phyloP scores from a whole-genome alignment of 805 yeast genomes.

The Tetrapisispora taiwanensis region DNA sequence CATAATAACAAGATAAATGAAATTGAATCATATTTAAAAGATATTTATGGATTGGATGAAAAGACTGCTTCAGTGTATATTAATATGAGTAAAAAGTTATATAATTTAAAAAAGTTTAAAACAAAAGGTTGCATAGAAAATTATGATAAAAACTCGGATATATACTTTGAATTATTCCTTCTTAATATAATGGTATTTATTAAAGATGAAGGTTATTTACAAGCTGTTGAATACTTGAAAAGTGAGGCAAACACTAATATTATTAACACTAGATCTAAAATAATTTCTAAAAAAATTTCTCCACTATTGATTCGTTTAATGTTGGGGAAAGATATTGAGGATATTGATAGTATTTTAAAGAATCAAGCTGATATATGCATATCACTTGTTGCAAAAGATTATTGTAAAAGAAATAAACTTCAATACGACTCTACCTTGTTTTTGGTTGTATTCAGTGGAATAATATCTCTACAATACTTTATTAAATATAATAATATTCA shows the following conservation, averaged over 20 bases:
- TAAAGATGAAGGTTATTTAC: conserved; percentile 12
- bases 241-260: neutral
- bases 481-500: conserved; percentile 36
- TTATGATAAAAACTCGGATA: conserved; percentile 28
- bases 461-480: conserved; percentile 43
- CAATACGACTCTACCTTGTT: conserved; percentile 46
- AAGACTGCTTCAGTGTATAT: conserved; percentile 31
- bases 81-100: conserved; percentile 35
- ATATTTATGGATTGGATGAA: conserved; percentile 22
- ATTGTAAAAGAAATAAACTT: conserved; percentile 39
- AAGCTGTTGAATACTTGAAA: conserved; percentile 37
- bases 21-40: conserved; percentile 24
- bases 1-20: conserved; percentile 23
- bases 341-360: conserved; percentile 18
- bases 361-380: conserved; percentile 17
- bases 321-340: conserved; percentile 11
- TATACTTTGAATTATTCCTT: conserved; percentile 20
- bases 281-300: conserved; percentile 14
- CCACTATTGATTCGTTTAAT: conserved; percentile 34
- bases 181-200: conserved; percentile 28
- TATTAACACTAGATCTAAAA: neutral
- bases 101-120: conserved; percentile 29
- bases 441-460: conserved; percentile 41
- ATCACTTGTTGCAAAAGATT: conserved; percentile 37
- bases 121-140: conserved; percentile 41